Evolutionary conservation across 805 yeast genomes (phyloP).

Genomic region (Pichia nakasei): DNA sequence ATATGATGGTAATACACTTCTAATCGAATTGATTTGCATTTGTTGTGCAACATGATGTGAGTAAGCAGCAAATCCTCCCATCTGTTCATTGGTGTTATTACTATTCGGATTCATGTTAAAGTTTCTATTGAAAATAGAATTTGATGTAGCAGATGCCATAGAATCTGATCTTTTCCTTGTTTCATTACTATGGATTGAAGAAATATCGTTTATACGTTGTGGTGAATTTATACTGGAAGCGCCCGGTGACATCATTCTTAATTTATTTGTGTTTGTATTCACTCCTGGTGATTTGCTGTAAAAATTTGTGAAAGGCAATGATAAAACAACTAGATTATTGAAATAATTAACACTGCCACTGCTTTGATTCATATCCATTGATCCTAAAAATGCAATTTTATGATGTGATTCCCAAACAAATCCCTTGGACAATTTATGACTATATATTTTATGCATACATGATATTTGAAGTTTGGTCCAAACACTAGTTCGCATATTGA

Average conservation of each 20-base stretch:
- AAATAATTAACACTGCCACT: conserved; percentile 41
- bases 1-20: conserved; percentile 66
- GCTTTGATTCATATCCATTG: conserved; percentile 35
- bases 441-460: conserved; percentile 42
- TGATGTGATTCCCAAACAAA: conserved; percentile 76
- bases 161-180: conserved; percentile 1
- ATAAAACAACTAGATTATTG: conserved; percentile 38
- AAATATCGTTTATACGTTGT: neutral
- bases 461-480: conserved; percentile 58
- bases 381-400: conserved; percentile 53
- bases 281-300: conserved; percentile 13
- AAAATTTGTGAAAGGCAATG: conserved; percentile 46
- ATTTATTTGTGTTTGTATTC: neutral
- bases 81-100: conserved; percentile 1
- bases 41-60: conserved; percentile 71
- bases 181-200: neutral
- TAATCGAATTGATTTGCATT: conserved; percentile 52
- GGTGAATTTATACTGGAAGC: neutral
- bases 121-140: neutral
- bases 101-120: neutral
- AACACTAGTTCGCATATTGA: conserved; percentile 44
- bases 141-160: neutral
- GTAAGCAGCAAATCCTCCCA: conserved; percentile 53
- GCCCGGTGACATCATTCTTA: neutral
- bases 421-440: conserved; percentile 58